These are phyloP conservation scores for Paulownia fortunei DNA, from an alignment of 257 asterid species.

Conservation along the genomic window DNA sequence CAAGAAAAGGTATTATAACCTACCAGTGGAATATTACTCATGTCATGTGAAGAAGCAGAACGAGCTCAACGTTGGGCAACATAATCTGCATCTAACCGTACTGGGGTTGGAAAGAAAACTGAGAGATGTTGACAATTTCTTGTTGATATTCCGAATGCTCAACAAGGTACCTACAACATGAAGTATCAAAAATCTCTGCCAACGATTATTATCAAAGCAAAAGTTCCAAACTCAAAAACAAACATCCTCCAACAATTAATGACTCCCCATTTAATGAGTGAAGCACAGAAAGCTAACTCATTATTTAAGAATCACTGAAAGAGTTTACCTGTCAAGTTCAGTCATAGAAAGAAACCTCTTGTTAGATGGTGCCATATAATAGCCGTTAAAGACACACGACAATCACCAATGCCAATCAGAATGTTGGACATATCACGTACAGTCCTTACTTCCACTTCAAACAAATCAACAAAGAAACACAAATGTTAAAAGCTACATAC, in stretches of 20 bases:
- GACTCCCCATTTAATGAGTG: not conserved
- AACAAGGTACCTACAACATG: too few species aligned
- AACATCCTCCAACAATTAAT: not conserved
- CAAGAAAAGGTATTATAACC: not conserved
- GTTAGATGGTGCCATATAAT: conserved; percentile 25
- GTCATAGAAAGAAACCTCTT: conserved; percentile 26
- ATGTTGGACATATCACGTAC: not conserved
- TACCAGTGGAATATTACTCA: not conserved
- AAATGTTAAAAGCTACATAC: conserved; percentile 24
- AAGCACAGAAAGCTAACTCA: not conserved
- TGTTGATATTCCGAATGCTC: conserved; percentile 29
- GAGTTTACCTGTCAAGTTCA: conserved; percentile 18
- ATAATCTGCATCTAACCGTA: conserved; percentile 53
- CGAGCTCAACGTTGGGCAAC: conserved; percentile 43
- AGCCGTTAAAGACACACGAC: conserved; percentile 7
- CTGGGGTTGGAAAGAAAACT: conserved; percentile 65
- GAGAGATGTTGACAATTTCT: conserved; percentile 39
- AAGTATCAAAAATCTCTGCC: too few species aligned
- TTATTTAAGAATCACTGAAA: not conserved
- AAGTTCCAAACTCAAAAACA: not conserved
- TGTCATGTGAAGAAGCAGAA: conserved; percentile 21
- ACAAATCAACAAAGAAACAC: not conserved
- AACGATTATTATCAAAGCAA: not conserved
- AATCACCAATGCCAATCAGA: not conserved
- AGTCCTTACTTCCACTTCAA: too few species aligned